Evolutionary conservation across 495 filamentous ascomycete species (phyloP).

Genomic region (Neurospora hispaniola): DNA sequence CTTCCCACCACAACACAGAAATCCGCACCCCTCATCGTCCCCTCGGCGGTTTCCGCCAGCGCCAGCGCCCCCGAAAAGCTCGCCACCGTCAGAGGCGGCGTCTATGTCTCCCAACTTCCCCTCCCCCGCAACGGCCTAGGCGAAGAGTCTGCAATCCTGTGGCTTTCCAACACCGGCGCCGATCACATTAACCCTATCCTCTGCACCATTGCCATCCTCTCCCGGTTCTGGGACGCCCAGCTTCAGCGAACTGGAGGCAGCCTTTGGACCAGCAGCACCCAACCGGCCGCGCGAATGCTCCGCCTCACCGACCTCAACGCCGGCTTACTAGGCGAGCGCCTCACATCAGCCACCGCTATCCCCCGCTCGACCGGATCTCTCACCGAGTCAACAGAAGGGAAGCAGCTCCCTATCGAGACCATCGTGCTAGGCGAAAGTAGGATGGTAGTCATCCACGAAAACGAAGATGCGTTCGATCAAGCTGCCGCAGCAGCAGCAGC

Average conservation of each 20-base stretch:
- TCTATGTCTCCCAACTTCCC: conserved; percentile 43
- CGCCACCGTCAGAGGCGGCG: conserved; percentile 44
- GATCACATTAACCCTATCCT: conserved; percentile 35
- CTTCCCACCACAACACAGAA: conserved; percentile 31
- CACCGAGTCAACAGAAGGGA: conserved; percentile 18
- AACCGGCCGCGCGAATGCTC: conserved; percentile 32
- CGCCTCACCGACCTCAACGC: conserved; percentile 40
- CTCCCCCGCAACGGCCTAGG: conserved; percentile 7
- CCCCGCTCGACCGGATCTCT: conserved; percentile 24
- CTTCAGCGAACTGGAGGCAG: conserved; percentile 50
- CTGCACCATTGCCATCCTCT: conserved; percentile 50
- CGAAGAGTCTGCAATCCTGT: conserved; percentile 59
- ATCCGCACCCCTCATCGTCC: conserved; percentile 5
- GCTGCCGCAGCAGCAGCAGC: neutral
- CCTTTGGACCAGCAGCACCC: conserved; percentile 36
- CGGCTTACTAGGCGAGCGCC: conserved; percentile 55
- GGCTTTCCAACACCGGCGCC: conserved; percentile 44
- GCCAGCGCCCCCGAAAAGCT: conserved; percentile 26
- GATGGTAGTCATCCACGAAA: conserved; percentile 46
- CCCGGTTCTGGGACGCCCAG: conserved; percentile 54
- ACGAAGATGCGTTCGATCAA: conserved; percentile 11
- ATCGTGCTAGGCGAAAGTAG: conserved; percentile 56
- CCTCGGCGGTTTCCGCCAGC: conserved; percentile 17
- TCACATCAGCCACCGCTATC: conserved; percentile 48
- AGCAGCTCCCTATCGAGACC: conserved; percentile 39